phyloP scores from a whole-genome alignment of 2,329 filamentous ascomycete genomes.

The Periconia sp. region DNA sequence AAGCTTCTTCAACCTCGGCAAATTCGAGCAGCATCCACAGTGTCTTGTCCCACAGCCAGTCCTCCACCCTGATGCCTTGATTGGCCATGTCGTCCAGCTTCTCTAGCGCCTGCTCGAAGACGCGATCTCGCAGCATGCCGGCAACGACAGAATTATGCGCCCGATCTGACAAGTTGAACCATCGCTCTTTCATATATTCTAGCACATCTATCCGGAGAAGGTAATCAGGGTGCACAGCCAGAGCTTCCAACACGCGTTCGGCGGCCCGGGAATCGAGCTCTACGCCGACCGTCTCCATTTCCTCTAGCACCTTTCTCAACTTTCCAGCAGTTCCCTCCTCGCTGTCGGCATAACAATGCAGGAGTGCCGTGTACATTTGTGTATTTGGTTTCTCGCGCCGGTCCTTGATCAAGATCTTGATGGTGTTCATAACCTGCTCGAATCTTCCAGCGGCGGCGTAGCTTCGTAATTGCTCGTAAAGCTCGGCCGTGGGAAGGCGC shows the following conservation, averaged over 20 bases:
- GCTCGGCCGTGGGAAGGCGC: constrained; percentile 30
- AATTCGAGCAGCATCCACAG: constrained; percentile 74
- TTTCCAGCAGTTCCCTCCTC: constrained; percentile 69
- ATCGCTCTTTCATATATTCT: constrained; percentile 74
- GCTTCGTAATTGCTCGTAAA: constrained; percentile 38
- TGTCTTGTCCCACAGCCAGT: constrained; percentile 81
- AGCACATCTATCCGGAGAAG: constrained; percentile 74
- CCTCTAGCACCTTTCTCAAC: constrained; percentile 69
- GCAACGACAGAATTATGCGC: constrained; percentile 72
- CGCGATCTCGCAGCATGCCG: constrained; percentile 78
- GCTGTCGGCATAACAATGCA: constrained; percentile 72
- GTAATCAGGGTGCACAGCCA: constrained; percentile 88
- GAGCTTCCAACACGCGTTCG: constrained; percentile 72
- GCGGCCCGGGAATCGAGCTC: constrained; percentile 70
- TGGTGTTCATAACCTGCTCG: constrained; percentile 48
- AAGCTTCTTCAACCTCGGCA: constrained; percentile 78
- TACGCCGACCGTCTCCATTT: constrained; percentile 71
- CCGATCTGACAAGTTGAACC: constrained; percentile 67
- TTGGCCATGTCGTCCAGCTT: constrained; percentile 71
- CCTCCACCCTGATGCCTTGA: constrained; percentile 61
- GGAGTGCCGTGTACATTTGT: constrained; percentile 74
- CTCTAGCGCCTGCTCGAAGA: constrained; percentile 79
- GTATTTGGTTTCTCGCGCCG: constrained; percentile 62
- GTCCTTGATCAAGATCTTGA: constrained; percentile 65
- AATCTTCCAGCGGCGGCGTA: constrained; percentile 32